Conservation (phyloP, 345 rosid species). For the Hibiscus tridactylites region DNA sequence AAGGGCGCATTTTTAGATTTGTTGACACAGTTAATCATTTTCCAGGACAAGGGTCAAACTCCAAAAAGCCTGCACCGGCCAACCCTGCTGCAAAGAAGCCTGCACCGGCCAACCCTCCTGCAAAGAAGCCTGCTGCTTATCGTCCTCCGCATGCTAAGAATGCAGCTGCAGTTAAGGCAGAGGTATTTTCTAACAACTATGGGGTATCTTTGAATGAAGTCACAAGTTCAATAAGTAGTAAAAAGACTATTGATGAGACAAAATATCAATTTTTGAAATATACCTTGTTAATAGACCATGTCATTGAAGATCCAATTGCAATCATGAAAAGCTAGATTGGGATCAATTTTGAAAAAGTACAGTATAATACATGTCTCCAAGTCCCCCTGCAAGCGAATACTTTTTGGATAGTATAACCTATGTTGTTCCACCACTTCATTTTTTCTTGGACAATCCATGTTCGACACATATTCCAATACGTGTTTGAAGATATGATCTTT, state of each 20-base stretch:
- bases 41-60: constrained; percentile 55
- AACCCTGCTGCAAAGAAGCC: constrained; percentile 53
- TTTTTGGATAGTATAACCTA: background rate
- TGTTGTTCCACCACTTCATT: background rate
- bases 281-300: background rate
- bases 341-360: too few species aligned
- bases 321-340: too few species aligned
- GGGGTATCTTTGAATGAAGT: background rate
- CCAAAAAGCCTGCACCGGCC: constrained; percentile 32
- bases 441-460: background rate
- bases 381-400: background rate
- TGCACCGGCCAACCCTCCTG: constrained; percentile 9
- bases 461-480: background rate
- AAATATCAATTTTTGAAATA: background rate
- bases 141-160: constrained; percentile 88
- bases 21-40: constrained; percentile 3
- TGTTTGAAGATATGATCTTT: too few species aligned
- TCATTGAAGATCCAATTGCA: too few species aligned
- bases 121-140: constrained; percentile 34
- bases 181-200: constrained; percentile 42
- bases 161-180: constrained; percentile 72
- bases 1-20: background rate
- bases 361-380: too few species aligned
- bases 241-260: background rate
- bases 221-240: background rate